Evolutionary conservation across 176 grass and related monocot genomes (phyloP), one percentile per base, ranked within the genome.

Genomic region (barley (Hordeum vulgare)): DNA sequence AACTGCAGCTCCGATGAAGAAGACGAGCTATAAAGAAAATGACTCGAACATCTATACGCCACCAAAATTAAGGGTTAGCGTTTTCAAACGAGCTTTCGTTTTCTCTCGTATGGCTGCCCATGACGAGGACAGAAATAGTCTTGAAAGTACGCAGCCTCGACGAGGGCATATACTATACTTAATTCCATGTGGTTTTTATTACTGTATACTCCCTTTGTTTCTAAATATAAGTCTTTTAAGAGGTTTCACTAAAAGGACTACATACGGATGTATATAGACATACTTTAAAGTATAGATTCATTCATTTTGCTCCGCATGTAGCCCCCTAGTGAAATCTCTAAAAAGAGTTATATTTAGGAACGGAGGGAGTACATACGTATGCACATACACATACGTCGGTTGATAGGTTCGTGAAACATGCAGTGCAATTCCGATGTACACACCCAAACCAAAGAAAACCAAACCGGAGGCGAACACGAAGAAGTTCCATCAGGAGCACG

Each of bases 321-420:
- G n/a, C n/a, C n/a, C n/a, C n/a, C n/a, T n/a, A n/a, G n/a, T n/a
- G n/a, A n/a, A n/a, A n/a, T n/a, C n/a, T n/a, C n/a, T n/a, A n/a
- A n/a, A n/a, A n/a, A n/a, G n/a, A n/a, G n/a, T n/a, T n/a, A n/a
- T n/a, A n/a, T n/a, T n/a, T n/a, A n/a, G n/a, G n/a, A n/a, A n/a
- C n/a, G n/a, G n/a, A n/a, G n/a, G n/a, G n/a, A n/a, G n/a, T 33
- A 33, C 4, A 4, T 33, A 33, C 3, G 31, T 4, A 33, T 4
- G 9, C 6, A 13, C 7, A 18, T 31, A 66, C 25, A 25, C 4
- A 41, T 45, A 35, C 34, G 47, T 51, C 47, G 15, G 47, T 51
- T 51, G 47, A 51, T 51, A 18, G 66, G 34, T 75, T 34, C 70
- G 72, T 87, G 85, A 82, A 82, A 36, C 77, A 41, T 21, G 71